phyloP scores from a whole-genome alignment of 2,329 filamentous ascomycete species.

The Trichoderma sp. region DNA sequence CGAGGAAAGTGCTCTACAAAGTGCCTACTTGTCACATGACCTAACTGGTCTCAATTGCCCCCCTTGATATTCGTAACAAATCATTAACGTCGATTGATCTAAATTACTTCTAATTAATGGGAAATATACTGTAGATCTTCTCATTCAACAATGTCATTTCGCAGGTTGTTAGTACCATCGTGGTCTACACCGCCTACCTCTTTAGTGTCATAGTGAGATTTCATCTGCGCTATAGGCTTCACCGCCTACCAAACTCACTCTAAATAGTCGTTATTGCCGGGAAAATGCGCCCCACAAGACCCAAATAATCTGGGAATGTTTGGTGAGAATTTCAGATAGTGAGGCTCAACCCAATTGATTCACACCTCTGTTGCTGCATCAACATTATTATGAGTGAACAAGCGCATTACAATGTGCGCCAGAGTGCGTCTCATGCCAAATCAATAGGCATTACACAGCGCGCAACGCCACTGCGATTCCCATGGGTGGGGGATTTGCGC shows the following conservation, averaged over 20 bases:
- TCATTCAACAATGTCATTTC: background rate
- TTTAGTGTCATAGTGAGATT: background rate
- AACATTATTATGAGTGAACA: constrained; percentile 34
- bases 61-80: background rate
- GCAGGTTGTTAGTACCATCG: background rate
- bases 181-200: constrained; percentile 4
- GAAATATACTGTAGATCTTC: background rate
- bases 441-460: constrained; percentile 44
- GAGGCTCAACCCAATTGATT: background rate
- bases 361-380: background rate
- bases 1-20: background rate
- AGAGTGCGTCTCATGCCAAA: constrained; percentile 36
- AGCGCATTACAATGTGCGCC: constrained; percentile 34
- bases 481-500: constrained; percentile 45
- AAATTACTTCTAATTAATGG: background rate
- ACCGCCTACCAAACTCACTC: background rate
- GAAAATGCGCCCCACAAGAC: constrained; percentile 14
- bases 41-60: background rate
- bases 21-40: background rate
- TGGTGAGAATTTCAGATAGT: constrained; percentile 13
- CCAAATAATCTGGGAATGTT: background rate
- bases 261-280: background rate
- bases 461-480: constrained; percentile 38
- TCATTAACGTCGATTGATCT: no score
- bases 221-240: background rate